phyloP scores from a whole-genome alignment of 768 basidiomycete genomes.

The Mycena alexandri region DNA sequence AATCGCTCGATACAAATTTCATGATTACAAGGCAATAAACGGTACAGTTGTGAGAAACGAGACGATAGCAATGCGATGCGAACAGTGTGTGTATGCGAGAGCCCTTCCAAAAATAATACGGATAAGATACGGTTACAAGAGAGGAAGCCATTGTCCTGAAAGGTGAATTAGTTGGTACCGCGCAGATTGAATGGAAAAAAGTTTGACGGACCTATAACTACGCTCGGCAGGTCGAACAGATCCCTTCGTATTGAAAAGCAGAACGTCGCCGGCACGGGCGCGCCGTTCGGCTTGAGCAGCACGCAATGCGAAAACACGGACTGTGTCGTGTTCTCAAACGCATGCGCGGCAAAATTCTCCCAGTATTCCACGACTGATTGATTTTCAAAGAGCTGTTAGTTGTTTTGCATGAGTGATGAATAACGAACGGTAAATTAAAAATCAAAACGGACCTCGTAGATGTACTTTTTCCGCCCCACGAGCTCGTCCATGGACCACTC shows the following conservation, averaged over 20 bases:
- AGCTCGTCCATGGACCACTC: constrained; percentile 92
- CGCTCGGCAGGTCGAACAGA: constrained; percentile 89
- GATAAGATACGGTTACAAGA: constrained; percentile 63
- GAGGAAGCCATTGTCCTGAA: constrained; percentile 88
- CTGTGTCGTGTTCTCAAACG: constrained; percentile 97
- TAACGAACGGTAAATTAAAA: constrained; percentile 34
- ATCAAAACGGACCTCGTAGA: constrained; percentile 70
- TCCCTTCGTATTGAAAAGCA: constrained; percentile 97
- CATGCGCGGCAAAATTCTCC: constrained; percentile 97
- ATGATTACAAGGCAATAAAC: constrained; percentile 32
- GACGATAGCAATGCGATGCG: constrained; percentile 28
- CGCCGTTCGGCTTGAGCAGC: constrained; percentile 85
- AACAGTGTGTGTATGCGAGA: constrained; percentile 1
- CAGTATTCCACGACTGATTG: constrained; percentile 95
- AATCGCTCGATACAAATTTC: constrained; percentile 26
- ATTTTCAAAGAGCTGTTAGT: constrained; percentile 87
- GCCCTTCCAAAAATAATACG: constrained; percentile 25
- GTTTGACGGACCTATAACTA: constrained; percentile 82
- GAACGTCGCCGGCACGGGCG: constrained; percentile 91
- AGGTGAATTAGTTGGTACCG: constrained; percentile 17
- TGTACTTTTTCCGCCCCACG: constrained; percentile 67
- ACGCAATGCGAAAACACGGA: constrained; percentile 95
- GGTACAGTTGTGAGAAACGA: constrained; percentile 21
- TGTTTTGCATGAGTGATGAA: constrained; percentile 1
- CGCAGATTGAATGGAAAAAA: constrained; percentile 4